These are phyloP conservation scores for Aspergillus sergii DNA, from an alignment of 2,329 filamentous ascomycete genomes.

Conservation along the genomic window DNA sequence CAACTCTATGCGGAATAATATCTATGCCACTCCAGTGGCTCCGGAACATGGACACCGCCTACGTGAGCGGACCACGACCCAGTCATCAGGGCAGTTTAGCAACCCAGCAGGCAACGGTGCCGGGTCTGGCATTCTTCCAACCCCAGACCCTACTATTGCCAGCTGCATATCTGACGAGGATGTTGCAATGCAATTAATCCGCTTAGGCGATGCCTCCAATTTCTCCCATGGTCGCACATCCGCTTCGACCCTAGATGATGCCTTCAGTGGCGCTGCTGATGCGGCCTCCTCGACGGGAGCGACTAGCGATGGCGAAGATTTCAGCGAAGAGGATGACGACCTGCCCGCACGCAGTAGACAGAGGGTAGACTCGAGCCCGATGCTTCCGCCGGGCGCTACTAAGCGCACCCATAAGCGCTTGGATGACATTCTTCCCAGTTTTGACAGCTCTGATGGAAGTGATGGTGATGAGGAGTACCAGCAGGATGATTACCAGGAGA, in stretches of 20 bases:
- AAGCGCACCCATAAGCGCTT: slow-evolving; percentile 52
- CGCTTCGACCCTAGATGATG: slow-evolving; percentile 89
- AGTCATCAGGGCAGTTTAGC: slow-evolving; percentile 44
- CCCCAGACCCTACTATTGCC: slow-evolving; percentile 93
- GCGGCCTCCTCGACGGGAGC: slow-evolving; percentile 81
- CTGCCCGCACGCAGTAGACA: slow-evolving; percentile 50
- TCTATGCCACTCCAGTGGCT: slow-evolving; percentile 64
- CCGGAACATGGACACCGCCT: slow-evolving; percentile 64
- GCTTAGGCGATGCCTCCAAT: slow-evolving; percentile 89
- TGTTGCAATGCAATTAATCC: slow-evolving; percentile 95
- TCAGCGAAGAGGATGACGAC: slow-evolving; percentile 64
- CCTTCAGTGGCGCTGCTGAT: slow-evolving; percentile 87
- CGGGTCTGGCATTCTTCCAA: slow-evolving; percentile 72
- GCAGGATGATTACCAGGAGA: slow-evolving; percentile 56
- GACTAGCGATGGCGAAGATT: slow-evolving; percentile 72
- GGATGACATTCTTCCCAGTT: slow-evolving; percentile 58
- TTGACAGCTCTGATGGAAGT: slow-evolving; percentile 62
- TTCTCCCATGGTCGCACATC: slow-evolving; percentile 91
- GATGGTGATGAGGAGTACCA: slow-evolving; percentile 59
- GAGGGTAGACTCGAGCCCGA: slow-evolving; percentile 43
- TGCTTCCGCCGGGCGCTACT: slow-evolving; percentile 47
- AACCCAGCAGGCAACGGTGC: slow-evolving; percentile 42
- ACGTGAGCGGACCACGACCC: slow-evolving; percentile 64
- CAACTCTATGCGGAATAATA: slow-evolving; percentile 35
- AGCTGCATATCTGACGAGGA: slow-evolving; percentile 98